A percentile compares a stretch with the other conserved stretches of the same genome.
Conservation (phyloP, 306 rosid species). For the Pyrus betulifolia region DNA sequence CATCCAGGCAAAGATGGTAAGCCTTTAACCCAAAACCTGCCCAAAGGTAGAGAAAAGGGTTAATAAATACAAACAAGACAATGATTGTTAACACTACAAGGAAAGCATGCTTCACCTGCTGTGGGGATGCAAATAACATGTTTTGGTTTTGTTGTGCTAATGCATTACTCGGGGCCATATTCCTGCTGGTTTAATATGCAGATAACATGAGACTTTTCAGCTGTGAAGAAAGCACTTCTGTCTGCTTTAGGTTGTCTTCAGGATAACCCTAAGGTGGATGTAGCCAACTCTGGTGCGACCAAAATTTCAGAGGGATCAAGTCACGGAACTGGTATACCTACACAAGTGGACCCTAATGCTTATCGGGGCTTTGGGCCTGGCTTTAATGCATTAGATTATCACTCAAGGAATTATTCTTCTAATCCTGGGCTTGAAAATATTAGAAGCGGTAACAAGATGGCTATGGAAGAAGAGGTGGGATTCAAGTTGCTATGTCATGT, state of each 20-base stretch:
- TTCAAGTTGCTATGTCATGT: conserved; percentile 70
- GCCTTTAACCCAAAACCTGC: too few relatives aligned
- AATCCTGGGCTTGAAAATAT: conserved; percentile 48
- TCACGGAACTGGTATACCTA: conserved; percentile 28
- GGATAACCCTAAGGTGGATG: conserved; percentile 42
- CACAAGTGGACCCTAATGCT: conserved; percentile 40
- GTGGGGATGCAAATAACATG: not conserved
- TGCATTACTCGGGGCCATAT: not conserved
- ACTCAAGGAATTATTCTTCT: conserved; percentile 49
- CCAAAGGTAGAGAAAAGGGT: too few relatives aligned
- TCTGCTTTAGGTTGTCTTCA: conserved; percentile 58
- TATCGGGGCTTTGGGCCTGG: conserved; percentile 38
- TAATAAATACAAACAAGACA: too few relatives aligned
- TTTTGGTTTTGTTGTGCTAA: not conserved
- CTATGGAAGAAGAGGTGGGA: conserved; percentile 73
- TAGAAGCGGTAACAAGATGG: conserved; percentile 46
- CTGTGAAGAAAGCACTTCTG: conserved; percentile 73
- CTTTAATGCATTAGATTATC: conserved; percentile 40
- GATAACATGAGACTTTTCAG: conserved; percentile 56
- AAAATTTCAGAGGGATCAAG: conserved; percentile 30
- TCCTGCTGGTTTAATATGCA: conserved; percentile 29
- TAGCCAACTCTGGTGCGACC: conserved; percentile 32
- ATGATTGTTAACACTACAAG: too few relatives aligned
- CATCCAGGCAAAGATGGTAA: not conserved
- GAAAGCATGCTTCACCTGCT: not conserved